These are phyloP conservation scores for Colletotrichum viniferum DNA, from an alignment of 2,329 filamentous ascomycete species.

Conservation along the genomic window DNA sequence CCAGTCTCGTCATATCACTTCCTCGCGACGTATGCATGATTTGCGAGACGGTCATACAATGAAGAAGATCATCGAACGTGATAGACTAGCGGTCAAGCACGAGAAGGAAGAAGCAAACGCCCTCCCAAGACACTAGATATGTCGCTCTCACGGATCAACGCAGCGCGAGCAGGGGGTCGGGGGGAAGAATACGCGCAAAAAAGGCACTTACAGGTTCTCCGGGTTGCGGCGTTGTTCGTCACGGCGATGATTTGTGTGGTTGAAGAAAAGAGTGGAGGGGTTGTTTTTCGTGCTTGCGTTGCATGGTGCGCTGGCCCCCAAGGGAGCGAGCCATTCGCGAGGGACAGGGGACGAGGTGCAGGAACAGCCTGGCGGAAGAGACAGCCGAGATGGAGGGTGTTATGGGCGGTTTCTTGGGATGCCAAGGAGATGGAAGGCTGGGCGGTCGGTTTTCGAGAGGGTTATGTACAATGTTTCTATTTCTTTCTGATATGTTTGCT, in stretches of 20 bases:
- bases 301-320: background rate
- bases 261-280: background rate
- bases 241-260: background rate
- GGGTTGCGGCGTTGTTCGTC: background rate
- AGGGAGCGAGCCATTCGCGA: background rate
- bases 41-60: background rate
- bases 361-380: background rate
- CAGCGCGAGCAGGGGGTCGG: background rate
- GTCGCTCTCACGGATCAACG: background rate
- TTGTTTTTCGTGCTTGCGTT: background rate
- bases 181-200: background rate
- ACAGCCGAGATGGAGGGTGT: background rate
- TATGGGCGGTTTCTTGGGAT: background rate
- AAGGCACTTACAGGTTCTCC: background rate
- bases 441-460: background rate
- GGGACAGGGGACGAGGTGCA: background rate
- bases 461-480: too few species aligned
- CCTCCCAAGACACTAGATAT: background rate
- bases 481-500: accelerated
- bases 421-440: background rate
- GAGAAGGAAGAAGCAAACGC: background rate
- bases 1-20: background rate
- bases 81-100: background rate
- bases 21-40: background rate
- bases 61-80: background rate